Evolutionary conservation across 208 protist genomes (phyloP).

Genomic region (Acanthamoeba healyi): DNA sequence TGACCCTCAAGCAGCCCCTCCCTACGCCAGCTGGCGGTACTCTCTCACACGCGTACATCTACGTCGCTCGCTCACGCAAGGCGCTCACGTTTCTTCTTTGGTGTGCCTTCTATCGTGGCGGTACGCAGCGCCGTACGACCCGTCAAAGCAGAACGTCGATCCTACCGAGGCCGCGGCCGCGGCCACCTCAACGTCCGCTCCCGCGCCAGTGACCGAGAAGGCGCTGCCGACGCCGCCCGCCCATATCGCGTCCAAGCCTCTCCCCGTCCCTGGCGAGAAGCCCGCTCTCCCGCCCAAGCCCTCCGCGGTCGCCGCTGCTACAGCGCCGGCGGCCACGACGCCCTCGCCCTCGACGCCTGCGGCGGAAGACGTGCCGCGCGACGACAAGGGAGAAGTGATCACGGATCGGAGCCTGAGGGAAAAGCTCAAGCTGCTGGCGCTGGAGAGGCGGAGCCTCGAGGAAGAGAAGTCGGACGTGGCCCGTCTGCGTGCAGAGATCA

Average conservation of each 20-base stretch:
- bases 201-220: neutral
- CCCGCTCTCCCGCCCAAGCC: neutral
- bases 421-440: conserved; percentile 50
- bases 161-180: neutral
- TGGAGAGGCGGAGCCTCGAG: conserved; percentile 15
- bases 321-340: neutral
- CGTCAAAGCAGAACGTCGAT: neutral
- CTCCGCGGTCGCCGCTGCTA: neutral
- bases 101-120: too few species aligned
- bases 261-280: neutral
- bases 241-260: neutral
- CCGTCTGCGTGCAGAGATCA: neutral
- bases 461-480: conserved; percentile 32
- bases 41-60: neutral
- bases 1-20: neutral
- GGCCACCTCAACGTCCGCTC: neutral
- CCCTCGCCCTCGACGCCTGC: neutral
- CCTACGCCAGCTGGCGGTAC: neutral
- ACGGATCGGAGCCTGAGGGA: conserved; percentile 31
- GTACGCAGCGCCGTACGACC: neutral
- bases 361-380: neutral
- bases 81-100: too few species aligned
- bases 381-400: conserved; percentile 11
- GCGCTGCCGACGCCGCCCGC: conserved; percentile 26
- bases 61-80: neutral